Base-by-base conservation (phyloP, 176 grass and related monocot species). In the Lolium multiflorum region DNA sequence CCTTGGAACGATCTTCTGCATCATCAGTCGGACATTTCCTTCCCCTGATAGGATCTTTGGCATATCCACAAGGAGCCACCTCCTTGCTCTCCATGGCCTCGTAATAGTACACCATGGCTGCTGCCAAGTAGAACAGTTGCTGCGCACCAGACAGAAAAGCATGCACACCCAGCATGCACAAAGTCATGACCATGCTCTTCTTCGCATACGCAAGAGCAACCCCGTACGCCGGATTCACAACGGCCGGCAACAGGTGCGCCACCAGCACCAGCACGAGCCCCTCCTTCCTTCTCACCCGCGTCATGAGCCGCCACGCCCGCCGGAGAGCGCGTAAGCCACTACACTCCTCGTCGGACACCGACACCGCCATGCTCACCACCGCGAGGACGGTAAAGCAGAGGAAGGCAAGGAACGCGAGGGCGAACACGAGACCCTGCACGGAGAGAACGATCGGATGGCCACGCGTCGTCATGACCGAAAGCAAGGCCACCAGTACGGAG, bases 221-320 rank as follows among this genome's bases (percentile, higher is more conserved):
- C 77, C 7, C 3, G 55, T 81, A 39, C 7, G 81, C 54, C 15
- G 41, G 77, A 0, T 1, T 16, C 2, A 59, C 6, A 22, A 3
- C 67, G 0, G 7, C 18, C 0, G 12, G 8, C 41, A 87, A 11
- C 4, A 74, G 1, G 43, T n/a, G 2, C 26, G 39, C 9, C 7
- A 25, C 52, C 4, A 63, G 25, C 55, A 28, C 54, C 18, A 87
- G 85, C 77, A 87, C 18, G 11, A 15, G 47, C 1, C 76, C 76
- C 41, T 70, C 76, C 76, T 72, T 86, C 76, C 41, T 71, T 39
- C 65, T 13, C 64, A 50, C 65, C 76, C 4, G n/a, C 14, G 74
- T 85, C 74, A 80, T 80, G 16, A 86, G 76, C 76, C 38, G 65
- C 76, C 84, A 80, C 25, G 84, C 84, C 76, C 24, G 51, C 11